A percentile compares a stretch with the other conserved stretches of the same genome.
Evolutionary conservation across 805 yeast genomes (phyloP).

Genomic region (Lipomyces oligophaga): DNA sequence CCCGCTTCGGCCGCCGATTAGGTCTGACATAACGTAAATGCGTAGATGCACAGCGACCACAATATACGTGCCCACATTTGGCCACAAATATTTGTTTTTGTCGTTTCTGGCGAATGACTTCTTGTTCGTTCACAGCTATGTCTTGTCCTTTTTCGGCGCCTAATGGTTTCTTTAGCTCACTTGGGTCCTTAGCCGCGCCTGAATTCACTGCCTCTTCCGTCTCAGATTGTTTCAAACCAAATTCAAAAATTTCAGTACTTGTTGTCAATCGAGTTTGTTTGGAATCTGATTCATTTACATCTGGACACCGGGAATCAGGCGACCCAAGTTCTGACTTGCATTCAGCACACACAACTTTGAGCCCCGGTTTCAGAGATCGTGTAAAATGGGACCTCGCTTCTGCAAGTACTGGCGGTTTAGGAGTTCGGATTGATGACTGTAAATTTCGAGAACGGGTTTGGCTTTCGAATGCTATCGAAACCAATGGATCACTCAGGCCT

Average conservation of each 20-base stretch:
- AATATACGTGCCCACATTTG: slow-evolving; percentile 27
- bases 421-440: no score
- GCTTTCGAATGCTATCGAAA: no score
- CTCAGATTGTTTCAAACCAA: background rate
- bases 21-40: slow-evolving; percentile 6
- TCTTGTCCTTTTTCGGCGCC: slow-evolving; percentile 1
- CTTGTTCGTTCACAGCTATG: no score
- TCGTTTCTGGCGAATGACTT: no score
- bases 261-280: no score
- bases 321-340: slow-evolving; percentile 18
- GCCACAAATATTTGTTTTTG: slow-evolving; percentile 19
- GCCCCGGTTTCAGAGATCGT: slow-evolving; percentile 10
- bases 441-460: no score
- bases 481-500: no score
- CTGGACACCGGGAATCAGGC: no score
- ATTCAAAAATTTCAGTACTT: no score
- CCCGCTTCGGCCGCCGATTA: slow-evolving; percentile 1
- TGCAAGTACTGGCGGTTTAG: no score
- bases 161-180: background rate
- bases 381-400: slow-evolving; percentile 16
- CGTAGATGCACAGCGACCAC: slow-evolving; percentile 24
- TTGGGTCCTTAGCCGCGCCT: slow-evolving; percentile 3
- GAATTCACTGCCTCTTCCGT: background rate
- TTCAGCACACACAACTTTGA: slow-evolving; percentile 14
- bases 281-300: no score